phyloP scores from a whole-genome alignment of 129 eudicot species.

The Artemisia tridentata region DNA sequence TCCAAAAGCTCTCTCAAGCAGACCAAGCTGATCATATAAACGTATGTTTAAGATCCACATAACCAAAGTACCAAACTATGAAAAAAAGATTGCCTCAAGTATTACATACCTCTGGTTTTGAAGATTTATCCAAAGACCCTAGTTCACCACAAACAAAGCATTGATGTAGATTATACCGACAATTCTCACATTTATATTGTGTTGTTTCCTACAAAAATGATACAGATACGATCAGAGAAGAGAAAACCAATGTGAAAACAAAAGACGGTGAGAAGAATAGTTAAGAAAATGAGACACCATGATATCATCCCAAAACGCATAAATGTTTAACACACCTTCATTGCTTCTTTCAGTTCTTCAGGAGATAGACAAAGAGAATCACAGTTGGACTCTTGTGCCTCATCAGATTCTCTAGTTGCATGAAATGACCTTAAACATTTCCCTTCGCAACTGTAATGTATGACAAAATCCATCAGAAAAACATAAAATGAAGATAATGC shows the following conservation, averaged over 20 bases:
- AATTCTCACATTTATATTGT: constrained; percentile 57
- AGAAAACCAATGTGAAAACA: constrained; percentile 5
- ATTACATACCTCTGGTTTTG: constrained; percentile 55
- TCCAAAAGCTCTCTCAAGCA: constrained; percentile 1
- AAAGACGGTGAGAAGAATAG: not conserved
- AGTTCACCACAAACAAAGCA: constrained; percentile 69
- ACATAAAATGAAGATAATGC: not conserved
- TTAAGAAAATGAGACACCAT: no score
- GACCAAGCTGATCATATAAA: not conserved
- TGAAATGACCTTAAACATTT: constrained; percentile 83
- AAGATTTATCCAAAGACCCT: constrained; percentile 65
- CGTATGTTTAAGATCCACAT: not conserved
- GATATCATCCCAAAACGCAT: constrained; percentile 8
- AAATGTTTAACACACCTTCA: constrained; percentile 38
- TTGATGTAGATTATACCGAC: constrained; percentile 62
- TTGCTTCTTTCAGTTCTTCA: no score
- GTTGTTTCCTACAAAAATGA: constrained; percentile 46
- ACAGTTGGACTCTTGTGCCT: constrained; percentile 45
- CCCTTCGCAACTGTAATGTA: constrained; percentile 64
- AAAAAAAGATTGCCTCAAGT: not conserved
- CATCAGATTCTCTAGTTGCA: constrained; percentile 45
- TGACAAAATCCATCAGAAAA: constrained; percentile 6
- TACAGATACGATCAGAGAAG: not conserved
- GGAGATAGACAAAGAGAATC: constrained; percentile 48
- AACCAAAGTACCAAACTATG: not conserved